Evolutionary conservation across 192 early-diverging fungal species (phyloP).

Genomic region (Rhizoclosmatium sp.): DNA sequence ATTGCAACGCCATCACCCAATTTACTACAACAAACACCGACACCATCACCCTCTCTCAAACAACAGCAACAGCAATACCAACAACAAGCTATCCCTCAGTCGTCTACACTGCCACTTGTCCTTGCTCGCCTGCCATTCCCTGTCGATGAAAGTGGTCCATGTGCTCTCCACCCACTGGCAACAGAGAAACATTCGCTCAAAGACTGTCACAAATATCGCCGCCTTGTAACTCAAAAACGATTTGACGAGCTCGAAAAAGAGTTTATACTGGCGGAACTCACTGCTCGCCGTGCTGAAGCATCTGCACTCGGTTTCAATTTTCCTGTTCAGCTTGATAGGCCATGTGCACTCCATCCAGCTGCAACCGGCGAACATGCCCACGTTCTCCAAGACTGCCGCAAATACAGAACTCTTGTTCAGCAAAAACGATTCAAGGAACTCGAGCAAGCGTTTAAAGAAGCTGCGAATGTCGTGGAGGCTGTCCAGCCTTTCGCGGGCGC

Average conservation of each 20-base stretch:
- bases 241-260: slow-evolving; percentile 9
- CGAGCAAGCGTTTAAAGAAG: neutral
- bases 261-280: neutral
- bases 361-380: slow-evolving; percentile 10
- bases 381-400: slow-evolving; percentile 10
- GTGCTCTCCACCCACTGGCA: slow-evolving; percentile 21
- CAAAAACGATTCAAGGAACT: slow-evolving; percentile 18
- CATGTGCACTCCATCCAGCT: slow-evolving; percentile 27
- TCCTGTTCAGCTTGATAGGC: slow-evolving; percentile 6
- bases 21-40: too few species aligned
- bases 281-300: slow-evolving; percentile 1
- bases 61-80: too few species aligned
- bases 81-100: too few species aligned
- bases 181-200: slow-evolving; percentile 9
- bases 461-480: slow-evolving; percentile 6
- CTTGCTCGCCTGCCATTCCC: neutral
- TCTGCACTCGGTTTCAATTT: neutral
- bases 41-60: too few species aligned
- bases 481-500: slow-evolving; percentile 4
- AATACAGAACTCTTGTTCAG: neutral
- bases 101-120: neutral
- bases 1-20: too few species aligned
- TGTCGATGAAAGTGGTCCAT: slow-evolving; percentile 14
- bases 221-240: neutral
- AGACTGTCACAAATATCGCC: slow-evolving; percentile 3